Evolutionary conservation across 331 rosid genomes (phyloP).

Genomic region (Arachis monticola): DNA sequence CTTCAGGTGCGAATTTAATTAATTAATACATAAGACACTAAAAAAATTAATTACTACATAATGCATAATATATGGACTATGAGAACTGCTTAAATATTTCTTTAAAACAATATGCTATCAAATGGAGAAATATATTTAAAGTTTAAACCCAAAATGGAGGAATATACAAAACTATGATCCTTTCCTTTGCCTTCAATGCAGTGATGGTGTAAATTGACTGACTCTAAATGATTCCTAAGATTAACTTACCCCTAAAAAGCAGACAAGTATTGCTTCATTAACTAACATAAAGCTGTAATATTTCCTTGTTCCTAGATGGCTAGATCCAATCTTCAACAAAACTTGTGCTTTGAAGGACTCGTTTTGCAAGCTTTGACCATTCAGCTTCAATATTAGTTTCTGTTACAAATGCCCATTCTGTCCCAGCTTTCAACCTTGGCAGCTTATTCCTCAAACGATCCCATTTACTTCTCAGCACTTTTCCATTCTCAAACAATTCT

Average conservation of each 20-base stretch:
- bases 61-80: not conserved
- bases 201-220: too few species aligned
- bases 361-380: constrained; percentile 33
- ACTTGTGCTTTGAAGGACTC: too few species aligned
- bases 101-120: not conserved
- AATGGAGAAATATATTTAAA: not conserved
- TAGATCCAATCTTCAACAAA: too few species aligned
- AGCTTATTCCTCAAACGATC: constrained; percentile 36
- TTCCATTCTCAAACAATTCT: constrained; percentile 43
- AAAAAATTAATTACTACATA: too few species aligned
- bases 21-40: not conserved
- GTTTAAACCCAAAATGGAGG: not conserved
- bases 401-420: constrained; percentile 30
- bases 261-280: too few species aligned
- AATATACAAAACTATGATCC: not conserved
- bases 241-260: too few species aligned
- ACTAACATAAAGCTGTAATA: too few species aligned
- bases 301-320: too few species aligned
- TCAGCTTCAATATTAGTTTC: constrained; percentile 26
- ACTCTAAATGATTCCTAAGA: too few species aligned
- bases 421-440: constrained; percentile 31
- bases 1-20: too few species aligned
- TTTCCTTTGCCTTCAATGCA: not conserved
- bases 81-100: not conserved
- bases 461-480: constrained; percentile 40